Conservation (phyloP, 441 rosid genomes). For the Erodium trifolium region DNA sequence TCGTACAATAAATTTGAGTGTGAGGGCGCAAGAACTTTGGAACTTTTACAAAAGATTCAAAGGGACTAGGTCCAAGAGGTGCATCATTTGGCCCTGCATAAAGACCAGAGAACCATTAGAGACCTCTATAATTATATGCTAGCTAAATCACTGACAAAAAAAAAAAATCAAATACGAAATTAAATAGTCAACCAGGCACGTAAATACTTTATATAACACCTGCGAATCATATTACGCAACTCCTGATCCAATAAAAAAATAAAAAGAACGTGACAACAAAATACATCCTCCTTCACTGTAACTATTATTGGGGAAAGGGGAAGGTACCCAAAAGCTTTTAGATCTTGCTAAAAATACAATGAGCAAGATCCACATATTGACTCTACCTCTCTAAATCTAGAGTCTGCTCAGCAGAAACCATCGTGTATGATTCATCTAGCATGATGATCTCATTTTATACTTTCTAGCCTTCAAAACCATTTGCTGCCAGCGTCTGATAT, state of each 20-base stretch:
- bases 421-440: background rate
- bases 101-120: conserved; percentile 20
- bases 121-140: conserved; percentile 10
- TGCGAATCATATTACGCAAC: background rate
- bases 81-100: conserved; percentile 75
- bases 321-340: background rate
- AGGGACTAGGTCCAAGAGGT: conserved; percentile 84
- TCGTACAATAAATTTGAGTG: conserved; percentile 88
- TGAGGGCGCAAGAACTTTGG: conserved; percentile 87
- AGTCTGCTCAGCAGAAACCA: conserved; percentile 4
- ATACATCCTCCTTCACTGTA: background rate
- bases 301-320: background rate
- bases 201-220: background rate
- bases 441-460: background rate
- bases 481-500: background rate
- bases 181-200: conserved; percentile 1
- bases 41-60: conserved; percentile 92
- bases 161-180: background rate
- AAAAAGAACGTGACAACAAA: background rate
- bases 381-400: background rate
- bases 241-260: background rate
- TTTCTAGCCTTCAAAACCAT: background rate
- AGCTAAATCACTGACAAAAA: conserved; percentile 10
- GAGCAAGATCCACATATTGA: background rate
- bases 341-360: background rate